Evolutionary conservation across 139 green algal species (phyloP), one percentile per base, ranked within the genome.

Genomic region (Edaphochlamys debaryana): DNA sequence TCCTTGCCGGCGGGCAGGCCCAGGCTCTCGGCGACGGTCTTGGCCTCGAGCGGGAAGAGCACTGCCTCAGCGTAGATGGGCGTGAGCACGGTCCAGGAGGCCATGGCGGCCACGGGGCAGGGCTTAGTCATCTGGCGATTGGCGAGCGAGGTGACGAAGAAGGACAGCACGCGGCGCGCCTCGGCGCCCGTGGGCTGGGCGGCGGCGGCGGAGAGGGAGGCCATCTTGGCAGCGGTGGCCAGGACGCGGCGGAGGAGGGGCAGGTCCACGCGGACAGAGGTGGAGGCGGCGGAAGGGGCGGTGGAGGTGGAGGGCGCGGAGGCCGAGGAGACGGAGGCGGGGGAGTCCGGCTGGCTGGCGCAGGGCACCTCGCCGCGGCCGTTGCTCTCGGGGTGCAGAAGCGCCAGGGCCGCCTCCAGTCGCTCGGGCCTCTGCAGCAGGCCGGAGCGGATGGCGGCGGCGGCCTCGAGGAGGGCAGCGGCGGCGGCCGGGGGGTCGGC

Each of bases 21-120:
- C 71, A 82, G 9, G 36, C 63, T 32, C 48, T 52, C 63, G 9
- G 81, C 70, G n/a, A 38, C 62, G 19, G 27, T 15, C 36, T 27
- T n/a, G 32, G 91, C 79, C 66, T 94, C 89, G 17, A 94, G 86
- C 5, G 90, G 85, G 85, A 95, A 96, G 4, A 95, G 71, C 34
- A 96, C 92, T 45, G 94, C 93, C 90, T 95, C 93, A 25, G 88
- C 80, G 68, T 92, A 95, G 71, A 92, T 87, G 0, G 93, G 93
- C 6, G 93, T 95, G 22, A 96, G 84, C 27, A 87, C 87, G 80
- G 62, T 76, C 80, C 74, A 86, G 38, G 70, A 82, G 42, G 54
- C 27, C 84, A 85, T 81, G 68, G 42, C 42, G 34, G 64, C 62
- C 42, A 87, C 52, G 58, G 71, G 34, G 4, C 15, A 27, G 27